Evolutionary conservation across 257 asterid genomes (phyloP), one percentile per base, ranked within the genome.

Genomic region (Solanum tarapatanum): DNA sequence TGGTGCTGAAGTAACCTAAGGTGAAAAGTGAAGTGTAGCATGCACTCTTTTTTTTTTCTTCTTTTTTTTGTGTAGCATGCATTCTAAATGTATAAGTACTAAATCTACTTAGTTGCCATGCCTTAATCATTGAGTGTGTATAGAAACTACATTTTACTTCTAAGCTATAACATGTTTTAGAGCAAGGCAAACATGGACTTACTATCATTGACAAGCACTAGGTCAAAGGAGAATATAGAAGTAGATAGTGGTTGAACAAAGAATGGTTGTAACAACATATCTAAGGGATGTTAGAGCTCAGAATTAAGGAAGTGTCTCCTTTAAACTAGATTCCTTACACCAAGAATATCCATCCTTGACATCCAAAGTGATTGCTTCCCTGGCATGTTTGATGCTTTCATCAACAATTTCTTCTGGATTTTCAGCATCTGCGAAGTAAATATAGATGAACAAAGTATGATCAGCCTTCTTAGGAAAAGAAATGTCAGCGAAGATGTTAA

Each of bases 361-460:
- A 90, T 97, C 99, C 55, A 97, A 92, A 87, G 97, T 43, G 73
- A 95, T 89, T 64, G 98, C 98, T 90, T 97, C 96, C 90, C 92
- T 97, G 82, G 98, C 98, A 87, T 94, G 99, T 87, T 92, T 94
- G 88, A 97, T 91, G 92, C 98, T 94, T 90, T 97, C 98, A 89
- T 94, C 97, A 82, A 94, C 95, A 84, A 92, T 75, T 91, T 92
- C 96, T 32, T 87, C 94, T 92, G 89, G 93, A 90, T 95, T 94
- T 89, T 94, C 98, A 75, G 96, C 88, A 87, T 92, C 99, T 97
- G 93, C 86, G 92, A 92, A 70, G 87, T 30, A 87, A 85, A 91
- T 41, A 85, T 82, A 80, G 85, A 85, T 84, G 86, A 87, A 77
- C 83, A 28, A 82, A 66, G 45, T 36, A 82, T 23, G 72, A 45